A percentile compares a stretch with the other conserved stretches of the same genome.
phyloP scores from a whole-genome alignment of 192 early-diverging fungal species.

The Backusella mclennaniae region DNA sequence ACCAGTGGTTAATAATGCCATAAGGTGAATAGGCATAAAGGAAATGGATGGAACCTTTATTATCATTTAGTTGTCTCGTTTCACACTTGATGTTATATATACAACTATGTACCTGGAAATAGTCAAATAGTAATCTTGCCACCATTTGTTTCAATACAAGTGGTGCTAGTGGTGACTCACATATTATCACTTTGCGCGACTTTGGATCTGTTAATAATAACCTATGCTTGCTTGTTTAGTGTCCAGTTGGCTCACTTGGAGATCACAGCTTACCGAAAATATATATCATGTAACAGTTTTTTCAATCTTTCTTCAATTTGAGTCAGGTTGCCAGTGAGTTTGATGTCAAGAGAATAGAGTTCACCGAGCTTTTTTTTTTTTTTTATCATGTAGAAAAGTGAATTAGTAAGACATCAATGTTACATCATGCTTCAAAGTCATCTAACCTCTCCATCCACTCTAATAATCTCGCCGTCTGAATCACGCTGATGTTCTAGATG shows the following conservation, averaged over 20 bases:
- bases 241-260: constrained; percentile 8
- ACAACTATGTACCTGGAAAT: constrained; percentile 57
- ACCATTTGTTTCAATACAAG: constrained; percentile 64
- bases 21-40: constrained; percentile 68
- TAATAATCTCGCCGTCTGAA: constrained; percentile 37
- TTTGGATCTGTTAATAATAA: constrained; percentile 82
- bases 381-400: not conserved
- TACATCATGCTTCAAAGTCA: not conserved
- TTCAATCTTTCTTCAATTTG: constrained; percentile 47
- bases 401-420: not conserved
- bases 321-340: constrained; percentile 30
- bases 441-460: constrained; percentile 44
- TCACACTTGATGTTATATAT: not conserved
- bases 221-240: constrained; percentile 28
- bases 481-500: constrained; percentile 40
- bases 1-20: constrained; percentile 77
- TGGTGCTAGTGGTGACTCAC: constrained; percentile 73
- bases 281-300: constrained; percentile 47
- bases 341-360: constrained; percentile 48
- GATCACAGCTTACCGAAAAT: constrained; percentile 39
- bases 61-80: not conserved
- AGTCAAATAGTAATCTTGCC: constrained; percentile 70
- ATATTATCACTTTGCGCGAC: constrained; percentile 78
- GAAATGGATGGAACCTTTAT: constrained; percentile 72
- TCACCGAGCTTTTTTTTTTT: constrained; percentile 28